phyloP scores from a whole-genome alignment of 805 yeast species.

The Metschnikowia borealis region DNA sequence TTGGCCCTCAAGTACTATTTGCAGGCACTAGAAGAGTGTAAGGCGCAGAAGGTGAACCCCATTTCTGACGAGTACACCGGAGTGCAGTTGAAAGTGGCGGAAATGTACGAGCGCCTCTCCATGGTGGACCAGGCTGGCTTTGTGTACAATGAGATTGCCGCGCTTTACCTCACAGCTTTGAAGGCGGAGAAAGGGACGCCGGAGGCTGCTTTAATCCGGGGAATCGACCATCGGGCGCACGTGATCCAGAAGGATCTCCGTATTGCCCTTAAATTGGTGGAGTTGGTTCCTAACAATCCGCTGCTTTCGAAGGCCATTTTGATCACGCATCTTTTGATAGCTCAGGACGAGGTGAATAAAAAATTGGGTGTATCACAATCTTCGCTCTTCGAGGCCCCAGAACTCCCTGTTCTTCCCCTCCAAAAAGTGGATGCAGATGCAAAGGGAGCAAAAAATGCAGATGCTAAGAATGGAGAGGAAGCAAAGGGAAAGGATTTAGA shows the following conservation, averaged over 20 bases:
- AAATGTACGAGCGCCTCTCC: conserved; percentile 72
- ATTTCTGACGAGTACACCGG: conserved; percentile 84
- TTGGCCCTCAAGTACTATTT: conserved; percentile 70
- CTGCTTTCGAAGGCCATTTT: conserved; percentile 53
- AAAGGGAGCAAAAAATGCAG: too few species aligned
- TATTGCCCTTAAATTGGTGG: conserved; percentile 64
- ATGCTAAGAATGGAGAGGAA: not conserved
- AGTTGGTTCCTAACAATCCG: conserved; percentile 46
- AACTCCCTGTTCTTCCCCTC: not conserved
- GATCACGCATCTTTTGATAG: conserved; percentile 58
- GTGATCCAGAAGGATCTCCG: conserved; percentile 67
- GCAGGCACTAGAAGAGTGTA: conserved; percentile 66
- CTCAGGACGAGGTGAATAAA: conserved; percentile 59
- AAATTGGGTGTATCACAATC: conserved; percentile 25
- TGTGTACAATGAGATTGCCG: conserved; percentile 63
- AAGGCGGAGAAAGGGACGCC: conserved; percentile 31
- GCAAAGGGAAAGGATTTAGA: not conserved
- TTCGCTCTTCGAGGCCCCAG: conserved; percentile 6
- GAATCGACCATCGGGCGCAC: conserved; percentile 44
- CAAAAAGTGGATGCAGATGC: too few species aligned
- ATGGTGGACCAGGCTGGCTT: conserved; percentile 60
- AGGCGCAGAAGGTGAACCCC: conserved; percentile 50
- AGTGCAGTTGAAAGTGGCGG: conserved; percentile 79
- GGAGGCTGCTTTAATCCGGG: conserved; percentile 20
- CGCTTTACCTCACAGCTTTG: conserved; percentile 53